Evolutionary conservation across 2,329 filamentous ascomycete species (phyloP), one percentile per base, ranked within the genome.

Genomic region (Alternaria arborescens): DNA sequence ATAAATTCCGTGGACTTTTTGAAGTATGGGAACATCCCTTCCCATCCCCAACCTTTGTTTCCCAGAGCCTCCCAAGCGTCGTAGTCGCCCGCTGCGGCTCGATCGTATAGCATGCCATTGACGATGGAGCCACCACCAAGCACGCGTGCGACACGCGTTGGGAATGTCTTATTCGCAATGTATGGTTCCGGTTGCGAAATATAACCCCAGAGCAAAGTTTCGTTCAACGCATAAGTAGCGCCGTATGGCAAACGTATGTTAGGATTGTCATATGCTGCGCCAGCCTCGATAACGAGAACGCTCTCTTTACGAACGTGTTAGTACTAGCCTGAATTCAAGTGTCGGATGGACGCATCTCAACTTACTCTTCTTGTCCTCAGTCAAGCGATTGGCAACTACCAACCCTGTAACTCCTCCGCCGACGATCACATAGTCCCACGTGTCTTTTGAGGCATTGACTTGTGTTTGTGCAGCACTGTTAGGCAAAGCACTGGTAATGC

Each of bases 31-130:
- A 76, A 66, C 22, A 85, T 62, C 7, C 79, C 79, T 41, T 85
- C 76, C 85, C 85, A 89, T 1, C 82, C 81, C 87, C 87, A 90
- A 3, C 85, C 87, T 2, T 73, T 58, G 66, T 89, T 89, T 1
- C 87, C 87, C 20, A 89, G 71, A n/a, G 79, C 76, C 55, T 82
- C 83, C 87, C 87, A 89, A 2, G 81, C 82, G 71, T 89, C 83
- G 55, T 79, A 81, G 58, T 79, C 78, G 10, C 65, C 74, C n/a
- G 68, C 66, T 28, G 71, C 68, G 10, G 72, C 79, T 10, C 78
- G 70, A 44, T 76, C 74, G 51, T 76, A 79, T 42, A 74, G 60
- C 77, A 81, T 78, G 5, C 77, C 77, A 60, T 80, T 78, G 11
- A 76, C 53, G 4, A 63, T 42, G 1, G 70, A 71, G 1, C 71